Conservation (phyloP, 2,329 filamentous ascomycete species). For the Xylaria sp. region DNA sequence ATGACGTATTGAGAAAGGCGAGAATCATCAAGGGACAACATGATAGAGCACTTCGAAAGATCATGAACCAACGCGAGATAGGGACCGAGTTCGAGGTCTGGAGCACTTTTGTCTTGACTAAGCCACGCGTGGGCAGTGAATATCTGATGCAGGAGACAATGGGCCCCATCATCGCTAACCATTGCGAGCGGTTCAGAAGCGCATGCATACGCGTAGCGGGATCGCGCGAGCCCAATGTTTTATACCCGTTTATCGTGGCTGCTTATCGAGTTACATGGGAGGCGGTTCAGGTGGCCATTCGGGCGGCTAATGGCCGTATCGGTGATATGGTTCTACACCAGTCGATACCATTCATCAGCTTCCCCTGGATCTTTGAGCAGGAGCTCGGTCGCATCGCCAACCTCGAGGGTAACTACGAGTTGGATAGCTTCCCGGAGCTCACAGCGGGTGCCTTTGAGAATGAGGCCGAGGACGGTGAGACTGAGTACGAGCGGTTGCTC, state of each 20-base stretch:
- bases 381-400: constrained; percentile 77
- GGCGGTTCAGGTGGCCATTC: constrained; percentile 71
- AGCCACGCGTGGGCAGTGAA: constrained; percentile 76
- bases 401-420: constrained; percentile 51
- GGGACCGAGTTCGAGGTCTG: constrained; percentile 91
- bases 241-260: constrained; percentile 81
- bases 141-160: constrained; percentile 92
- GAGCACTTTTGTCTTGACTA: constrained; percentile 84
- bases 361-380: constrained; percentile 88
- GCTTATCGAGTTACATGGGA: constrained; percentile 87
- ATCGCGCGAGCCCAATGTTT: constrained; percentile 63
- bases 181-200: constrained; percentile 76
- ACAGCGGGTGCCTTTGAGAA: constrained; percentile 23
- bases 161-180: constrained; percentile 70
- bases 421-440: constrained; percentile 41
- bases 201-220: constrained; percentile 74
- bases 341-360: constrained; percentile 84
- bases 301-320: constrained; percentile 52
- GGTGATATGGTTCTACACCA: constrained; percentile 55
- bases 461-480: constrained; percentile 35
- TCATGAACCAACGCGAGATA: constrained; percentile 88
- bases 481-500: constrained; percentile 41
- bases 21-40: constrained; percentile 78
- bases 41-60: constrained; percentile 77
- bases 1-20: constrained; percentile 67